These are phyloP conservation scores for Exophiala lecanii-corni DNA, from an alignment of 2,329 filamentous ascomycete species.

Conservation along the genomic window DNA sequence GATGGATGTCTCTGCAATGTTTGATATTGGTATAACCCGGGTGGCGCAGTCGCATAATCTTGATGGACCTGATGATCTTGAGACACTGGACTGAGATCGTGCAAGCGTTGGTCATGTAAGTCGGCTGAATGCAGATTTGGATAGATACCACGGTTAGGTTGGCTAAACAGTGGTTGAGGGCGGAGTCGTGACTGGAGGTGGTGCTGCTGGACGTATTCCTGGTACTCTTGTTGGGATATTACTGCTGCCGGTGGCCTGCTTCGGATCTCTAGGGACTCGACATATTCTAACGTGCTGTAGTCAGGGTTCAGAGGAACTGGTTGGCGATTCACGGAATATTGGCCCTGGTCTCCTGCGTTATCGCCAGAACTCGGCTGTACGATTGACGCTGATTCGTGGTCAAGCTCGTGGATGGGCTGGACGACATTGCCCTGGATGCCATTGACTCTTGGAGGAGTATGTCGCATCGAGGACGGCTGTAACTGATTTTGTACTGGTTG, in stretches of 20 bases:
- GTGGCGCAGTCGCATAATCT: no score
- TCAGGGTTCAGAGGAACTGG: slow-evolving; percentile 14
- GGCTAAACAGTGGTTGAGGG: not conserved
- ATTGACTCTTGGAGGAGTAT: no score
- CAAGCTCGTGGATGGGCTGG: slow-evolving; percentile 1
- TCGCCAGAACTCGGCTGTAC: not conserved
- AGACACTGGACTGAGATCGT: no score
- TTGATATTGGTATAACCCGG: no score
- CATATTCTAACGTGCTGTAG: slow-evolving; percentile 19
- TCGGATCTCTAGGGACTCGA: slow-evolving; percentile 6
- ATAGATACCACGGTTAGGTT: not conserved
- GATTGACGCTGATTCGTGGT: not conserved
- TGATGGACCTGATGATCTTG: no score
- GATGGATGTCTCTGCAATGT: no score
- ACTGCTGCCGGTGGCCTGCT: slow-evolving; percentile 7
- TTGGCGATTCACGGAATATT: not conserved
- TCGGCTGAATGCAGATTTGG: not conserved
- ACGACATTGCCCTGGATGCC: no score
- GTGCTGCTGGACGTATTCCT: slow-evolving; percentile 4
- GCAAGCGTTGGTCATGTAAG: not conserved
- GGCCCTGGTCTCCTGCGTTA: not conserved
- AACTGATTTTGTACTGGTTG: no score
- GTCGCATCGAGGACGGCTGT: no score
- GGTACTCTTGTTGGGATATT: not conserved
- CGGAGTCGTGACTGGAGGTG: slow-evolving; percentile 4